These are phyloP conservation scores for Fusarium bactridioides DNA, from an alignment of 2,329 filamentous ascomycete species.

Conservation along the genomic window DNA sequence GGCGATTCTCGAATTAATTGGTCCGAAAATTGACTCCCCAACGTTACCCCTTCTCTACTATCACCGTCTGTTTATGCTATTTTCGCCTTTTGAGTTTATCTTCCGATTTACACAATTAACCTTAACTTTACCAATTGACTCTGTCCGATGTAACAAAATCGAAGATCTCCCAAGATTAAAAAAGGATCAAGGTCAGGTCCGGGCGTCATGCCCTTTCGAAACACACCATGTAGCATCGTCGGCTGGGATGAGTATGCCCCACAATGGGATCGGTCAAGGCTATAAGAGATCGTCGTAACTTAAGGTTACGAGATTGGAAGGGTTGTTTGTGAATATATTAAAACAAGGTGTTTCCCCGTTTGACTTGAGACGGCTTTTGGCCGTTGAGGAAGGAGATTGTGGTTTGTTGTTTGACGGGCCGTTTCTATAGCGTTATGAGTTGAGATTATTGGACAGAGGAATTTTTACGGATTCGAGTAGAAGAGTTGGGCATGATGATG, in stretches of 20 bases:
- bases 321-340: not conserved
- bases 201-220: constrained; percentile 29
- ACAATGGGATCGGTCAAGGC: not conserved
- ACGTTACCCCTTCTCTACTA: fast-evolving
- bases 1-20: not conserved
- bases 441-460: not conserved
- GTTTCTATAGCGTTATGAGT: not conserved
- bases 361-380: not conserved
- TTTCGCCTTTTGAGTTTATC: not conserved
- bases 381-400: not conserved
- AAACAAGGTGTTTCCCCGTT: not conserved
- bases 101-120: not conserved
- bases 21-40: not conserved
- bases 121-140: not conserved
- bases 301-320: constrained; percentile 17
- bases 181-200: constrained; percentile 2
- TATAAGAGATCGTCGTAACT: not conserved
- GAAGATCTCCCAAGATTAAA: constrained; percentile 6
- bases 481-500: not conserved
- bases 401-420: not conserved
- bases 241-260: not conserved
- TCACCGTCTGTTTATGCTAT: not conserved
- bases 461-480: not conserved
- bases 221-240: constrained; percentile 30
- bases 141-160: not conserved